Conservation (phyloP, 2,329 filamentous ascomycete genomes). For the Aspergillus niger region DNA sequence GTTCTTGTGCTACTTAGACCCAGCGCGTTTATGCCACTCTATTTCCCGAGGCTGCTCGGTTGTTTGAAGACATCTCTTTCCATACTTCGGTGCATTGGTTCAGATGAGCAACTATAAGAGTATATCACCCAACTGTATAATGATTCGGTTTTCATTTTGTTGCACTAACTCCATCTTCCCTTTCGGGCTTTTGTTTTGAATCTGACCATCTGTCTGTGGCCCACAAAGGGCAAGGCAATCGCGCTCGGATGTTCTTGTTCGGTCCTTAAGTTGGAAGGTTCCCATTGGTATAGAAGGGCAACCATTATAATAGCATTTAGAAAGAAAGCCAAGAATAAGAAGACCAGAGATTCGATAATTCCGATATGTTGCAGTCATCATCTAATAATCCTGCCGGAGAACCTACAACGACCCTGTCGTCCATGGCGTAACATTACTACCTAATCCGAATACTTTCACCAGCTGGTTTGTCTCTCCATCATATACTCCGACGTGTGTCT, state of each 20-base stretch:
- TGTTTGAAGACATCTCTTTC: slow-evolving; percentile 9
- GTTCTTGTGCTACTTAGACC: slow-evolving; percentile 15
- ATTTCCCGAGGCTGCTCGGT: slow-evolving; percentile 10
- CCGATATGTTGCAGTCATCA: too few species aligned
- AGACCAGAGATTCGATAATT: too few species aligned
- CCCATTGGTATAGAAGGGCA: neutral
- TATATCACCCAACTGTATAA: neutral
- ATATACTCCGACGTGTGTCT: too few species aligned
- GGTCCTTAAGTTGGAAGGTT: neutral
- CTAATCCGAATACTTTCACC: too few species aligned
- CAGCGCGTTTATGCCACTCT: slow-evolving; percentile 7
- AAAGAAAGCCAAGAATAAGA: neutral
- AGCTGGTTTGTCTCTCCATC: too few species aligned
- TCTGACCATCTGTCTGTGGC: too few species aligned
- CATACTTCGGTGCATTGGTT: slow-evolving; percentile 6
- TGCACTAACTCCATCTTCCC: neutral
- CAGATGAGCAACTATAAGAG: neutral
- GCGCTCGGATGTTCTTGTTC: neutral
- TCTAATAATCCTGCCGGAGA: too few species aligned
- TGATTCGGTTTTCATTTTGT: neutral
- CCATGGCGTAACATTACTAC: too few species aligned
- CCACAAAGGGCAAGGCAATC: too few species aligned
- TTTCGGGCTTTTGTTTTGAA: neutral
- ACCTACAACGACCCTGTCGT: too few species aligned
- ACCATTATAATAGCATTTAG: neutral